A percentile compares a stretch with the other conserved stretches of the same genome.
Conservation (phyloP, 306 rosid genomes). For the Lathyrus tuberosus region DNA sequence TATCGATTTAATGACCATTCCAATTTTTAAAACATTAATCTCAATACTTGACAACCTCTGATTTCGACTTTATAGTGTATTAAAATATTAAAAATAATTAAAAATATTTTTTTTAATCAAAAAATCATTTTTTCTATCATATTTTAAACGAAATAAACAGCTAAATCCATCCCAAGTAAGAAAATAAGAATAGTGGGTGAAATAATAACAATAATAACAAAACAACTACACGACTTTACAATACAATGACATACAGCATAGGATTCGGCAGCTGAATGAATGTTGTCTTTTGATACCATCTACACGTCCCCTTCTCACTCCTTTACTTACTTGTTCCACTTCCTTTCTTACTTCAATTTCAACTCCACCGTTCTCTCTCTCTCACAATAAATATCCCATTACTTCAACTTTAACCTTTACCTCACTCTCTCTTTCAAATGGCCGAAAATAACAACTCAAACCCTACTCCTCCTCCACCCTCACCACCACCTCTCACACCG, state of each 20-base stretch:
- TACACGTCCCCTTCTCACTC: background rate
- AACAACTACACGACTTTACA: background rate
- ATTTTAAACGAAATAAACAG: no score
- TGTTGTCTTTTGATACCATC: background rate
- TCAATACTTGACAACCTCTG: no score
- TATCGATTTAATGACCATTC: no score
- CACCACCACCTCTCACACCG: background rate
- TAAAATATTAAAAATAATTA: no score
- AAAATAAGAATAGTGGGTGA: no score
- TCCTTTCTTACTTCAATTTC: background rate
- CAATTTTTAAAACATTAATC: no score
- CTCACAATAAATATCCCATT: background rate
- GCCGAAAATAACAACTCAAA: slow-evolving; percentile 49
- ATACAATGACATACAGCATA: slow-evolving; percentile 1
- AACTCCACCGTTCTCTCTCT: background rate
- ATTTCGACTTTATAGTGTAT: no score
- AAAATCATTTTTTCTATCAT: no score
- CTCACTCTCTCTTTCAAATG: slow-evolving; percentile 40
- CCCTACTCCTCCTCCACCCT: slow-evolving; percentile 33
- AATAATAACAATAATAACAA: background rate
- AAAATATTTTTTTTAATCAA: no score
- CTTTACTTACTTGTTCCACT: background rate
- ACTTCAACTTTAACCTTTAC: background rate
- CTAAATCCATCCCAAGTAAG: no score
- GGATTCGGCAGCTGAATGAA: slow-evolving; percentile 32